Evolutionary conservation across 2,329 filamentous ascomycete genomes (phyloP), one percentile per base, ranked within the genome.

Genomic region (Colletotrichum musae): DNA sequence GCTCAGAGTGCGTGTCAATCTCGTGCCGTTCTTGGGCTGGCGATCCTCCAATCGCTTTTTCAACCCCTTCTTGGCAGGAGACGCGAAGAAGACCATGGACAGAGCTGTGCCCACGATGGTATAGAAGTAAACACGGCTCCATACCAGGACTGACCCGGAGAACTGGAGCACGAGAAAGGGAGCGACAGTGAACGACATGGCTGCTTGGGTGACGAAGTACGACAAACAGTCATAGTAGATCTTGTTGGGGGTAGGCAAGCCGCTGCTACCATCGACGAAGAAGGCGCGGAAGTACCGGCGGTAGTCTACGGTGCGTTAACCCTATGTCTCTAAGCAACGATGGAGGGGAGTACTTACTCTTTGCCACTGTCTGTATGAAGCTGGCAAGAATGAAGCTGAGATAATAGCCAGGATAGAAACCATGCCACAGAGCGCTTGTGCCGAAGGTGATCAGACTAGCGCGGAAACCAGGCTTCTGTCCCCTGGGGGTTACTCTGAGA

Each of bases 401-500:
- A 80, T 98, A 98, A 81, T 99, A 99, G 6, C 96, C 96, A 0
- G 96, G 95, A 74, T 97, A 97, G 81, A 99, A 99, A 36, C 96
- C 96, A 77, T 99, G 96, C 96, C 96, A 99, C 74, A 98, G 92
- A 3, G 96, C 95, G 76, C 94, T 97, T 21, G 96, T 98, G 6
- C 91, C 89, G 78, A 99, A 99, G 0, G 96, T 99, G 41, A 94
- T 94, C 84, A 99, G 84, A 76, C 93, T 98, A 58, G 96, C 96
- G 68, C 95, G 88, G 84, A 99, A 99, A 1, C 96, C 96, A 10
- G 96, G 96, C 80, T 98, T 99, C 85, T 94, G 96, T 62, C 96
- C 96, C 74, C 93, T 93, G 0, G 96, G 96, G 0, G 96, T 99
- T 3, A 99, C 96, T 26, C 96, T 91, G 56, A 99, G 87, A 78